Evolutionary conservation across 192 early-diverging fungal species (phyloP), one percentile per base, ranked within the genome.

Genomic region (Backusella tuberculispora): DNA sequence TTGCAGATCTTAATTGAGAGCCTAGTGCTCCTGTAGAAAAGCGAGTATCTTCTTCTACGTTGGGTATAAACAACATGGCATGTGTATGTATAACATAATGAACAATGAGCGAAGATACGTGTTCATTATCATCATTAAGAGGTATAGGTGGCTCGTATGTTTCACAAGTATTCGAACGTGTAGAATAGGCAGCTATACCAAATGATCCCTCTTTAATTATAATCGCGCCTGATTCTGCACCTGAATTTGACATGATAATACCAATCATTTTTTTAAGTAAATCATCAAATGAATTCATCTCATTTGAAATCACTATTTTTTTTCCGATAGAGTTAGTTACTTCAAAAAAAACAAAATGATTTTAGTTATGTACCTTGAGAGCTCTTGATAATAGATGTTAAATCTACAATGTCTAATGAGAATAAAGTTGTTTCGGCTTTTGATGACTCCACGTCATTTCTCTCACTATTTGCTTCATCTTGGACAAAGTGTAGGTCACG

Each of bases 221-320:
- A 44, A 77, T 77, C 1, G 76, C 56, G 3, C 76, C 70, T 6
- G 69, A 47, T 64, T 77, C 71, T 6, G 76, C 76, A 29, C 76
- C 71, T 6, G 76, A 63, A 37, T 77, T 77, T 6, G 69, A 43
- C 76, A 77, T 77, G 47, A 77, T 77, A 48, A 77, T 77, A 6
- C 24, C 71, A 40, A 77, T 73, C 76, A 77, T 77, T 26, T 72
- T 77, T 41, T 73, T 67, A 14, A 77, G 45, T 5, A 77, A 46
- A 12, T 71, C 71, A 26, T 77, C 76, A 77, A 77, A 77, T 12
- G 74, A 74, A 68, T 75, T 76, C 78, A 80, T 80, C 24, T 80
- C 78, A 26, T 73, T 80, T 7, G 78, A 75, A 12, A 80, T 80
- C 14, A 80, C 74, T 73, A 26, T 26, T 37, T 4, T 56, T 6